Evolutionary conservation across 2,329 filamentous ascomycete species (phyloP).

Genomic region (Hymenoscyphus scutula): DNA sequence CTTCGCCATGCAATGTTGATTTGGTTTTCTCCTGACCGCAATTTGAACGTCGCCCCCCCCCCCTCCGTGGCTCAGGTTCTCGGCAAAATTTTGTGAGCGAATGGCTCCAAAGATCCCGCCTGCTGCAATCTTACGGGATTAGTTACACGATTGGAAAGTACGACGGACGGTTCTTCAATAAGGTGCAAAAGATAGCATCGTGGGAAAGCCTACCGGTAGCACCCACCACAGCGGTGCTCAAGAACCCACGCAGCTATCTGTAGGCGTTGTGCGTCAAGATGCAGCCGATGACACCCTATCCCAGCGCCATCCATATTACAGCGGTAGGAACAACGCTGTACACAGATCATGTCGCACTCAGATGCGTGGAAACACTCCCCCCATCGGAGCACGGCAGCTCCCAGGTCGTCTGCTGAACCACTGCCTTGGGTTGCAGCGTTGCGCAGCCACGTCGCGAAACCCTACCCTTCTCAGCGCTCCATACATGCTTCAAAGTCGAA

Average conservation of each 20-base stretch:
- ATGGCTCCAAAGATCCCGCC: background rate
- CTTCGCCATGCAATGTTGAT: too few relatives aligned
- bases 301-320: background rate
- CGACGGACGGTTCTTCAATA: too few relatives aligned
- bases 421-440: background rate
- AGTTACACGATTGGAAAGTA: background rate
- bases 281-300: too few relatives aligned
- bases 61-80: too few relatives aligned
- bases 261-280: too few relatives aligned
- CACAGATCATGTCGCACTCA: background rate
- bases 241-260: too few relatives aligned
- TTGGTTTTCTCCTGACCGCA: too few relatives aligned
- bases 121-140: background rate
- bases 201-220: too few relatives aligned
- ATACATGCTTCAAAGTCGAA: background rate
- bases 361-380: background rate
- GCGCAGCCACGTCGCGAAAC: background rate
- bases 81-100: background rate
- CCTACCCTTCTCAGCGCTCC: background rate
- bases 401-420: background rate
- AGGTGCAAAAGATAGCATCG: too few relatives aligned
- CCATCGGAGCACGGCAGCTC: background rate
- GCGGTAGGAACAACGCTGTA: slow-evolving; percentile 1
- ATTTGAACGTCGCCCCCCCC: too few relatives aligned
- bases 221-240: too few relatives aligned